Evolutionary conservation across 2,329 filamentous ascomycete species (phyloP).

Genomic region (Gaeumannomyces tritici): DNA sequence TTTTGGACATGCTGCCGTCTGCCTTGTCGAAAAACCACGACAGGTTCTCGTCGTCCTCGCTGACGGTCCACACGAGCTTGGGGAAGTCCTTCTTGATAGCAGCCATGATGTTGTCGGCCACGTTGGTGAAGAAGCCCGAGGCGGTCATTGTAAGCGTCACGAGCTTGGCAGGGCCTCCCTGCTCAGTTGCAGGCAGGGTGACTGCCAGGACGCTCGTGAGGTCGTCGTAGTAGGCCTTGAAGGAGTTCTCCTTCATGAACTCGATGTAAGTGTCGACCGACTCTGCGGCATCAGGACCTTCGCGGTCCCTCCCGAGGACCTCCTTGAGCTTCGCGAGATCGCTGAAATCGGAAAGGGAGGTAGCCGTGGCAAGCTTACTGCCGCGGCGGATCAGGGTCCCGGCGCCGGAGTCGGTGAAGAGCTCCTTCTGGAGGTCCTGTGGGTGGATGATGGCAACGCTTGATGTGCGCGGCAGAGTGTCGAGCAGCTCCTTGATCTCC

Average conservation of each 20-base stretch:
- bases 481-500: constrained; percentile 90
- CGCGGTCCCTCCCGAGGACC: constrained; percentile 71
- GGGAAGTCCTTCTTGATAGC: constrained; percentile 90
- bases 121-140: constrained; percentile 86
- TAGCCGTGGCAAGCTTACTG: constrained; percentile 73
- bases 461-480: constrained; percentile 79
- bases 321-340: constrained; percentile 71
- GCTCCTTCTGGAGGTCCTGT: constrained; percentile 87
- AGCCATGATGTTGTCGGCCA: constrained; percentile 90
- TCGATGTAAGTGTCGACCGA: constrained; percentile 83
- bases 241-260: constrained; percentile 64
- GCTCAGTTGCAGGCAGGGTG: constrained; percentile 63
- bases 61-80: constrained; percentile 92
- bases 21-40: constrained; percentile 98
- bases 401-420: constrained; percentile 92
- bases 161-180: constrained; percentile 65
- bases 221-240: constrained; percentile 93
- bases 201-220: constrained; percentile 87
- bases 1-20: constrained; percentile 77
- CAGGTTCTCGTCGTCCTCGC: constrained; percentile 89
- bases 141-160: constrained; percentile 91
- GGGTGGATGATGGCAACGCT: constrained; percentile 97
- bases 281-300: constrained; percentile 70
- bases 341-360: constrained; percentile 62
- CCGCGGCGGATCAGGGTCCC: constrained; percentile 88